Evolutionary conservation across 1,284 basidiomycete genomes (phyloP), one percentile per base, ranked within the genome.

Genomic region (Pseudozyma flocculosa): DNA sequence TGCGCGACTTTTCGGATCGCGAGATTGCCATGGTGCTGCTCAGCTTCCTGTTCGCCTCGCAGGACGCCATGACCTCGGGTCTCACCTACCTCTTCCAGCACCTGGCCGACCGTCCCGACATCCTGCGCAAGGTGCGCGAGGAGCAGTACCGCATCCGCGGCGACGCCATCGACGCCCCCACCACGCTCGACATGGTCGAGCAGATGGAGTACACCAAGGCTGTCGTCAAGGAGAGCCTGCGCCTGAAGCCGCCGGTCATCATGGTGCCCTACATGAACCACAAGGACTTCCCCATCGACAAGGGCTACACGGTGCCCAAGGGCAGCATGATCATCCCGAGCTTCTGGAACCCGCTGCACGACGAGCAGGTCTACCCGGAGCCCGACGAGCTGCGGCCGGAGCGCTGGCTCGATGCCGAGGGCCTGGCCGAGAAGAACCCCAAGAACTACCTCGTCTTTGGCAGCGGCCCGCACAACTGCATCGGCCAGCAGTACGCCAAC

Each of bases 391-490:
- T 97, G 79, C 70, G 82, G 26, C 94, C 94, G 9, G 93, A 96
- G 78, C 88, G 94, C 63, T 98, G 93, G 92, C 82, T 98, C 45
- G 88, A 92, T 72, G 85, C 87, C 48, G 88, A 92, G 71, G 85
- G 88, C 48, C 80, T 86, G n/a, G 92, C 92, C 30, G 90, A 92
- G 79, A 80, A 83, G 69, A 90, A 89, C 79, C 90, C 92, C 42
- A 88, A 90, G 81, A 95, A 97, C 82, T 98, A 91, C 79, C 86
- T 98, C 62, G 91, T 97, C 24, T 98, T 93, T 79, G 94, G 94
- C 51, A 87, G 85, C 62, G 94, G 94, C 10, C 91, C 93, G 46
- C 78, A 79, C 59, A 68, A 78, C 75, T 96, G 93, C 80, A 93
- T 96, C 62, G 94, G 91, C 36, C 78, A 90, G 52, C 90, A 95